These are phyloP conservation scores for Penicillium subrubescens DNA, from an alignment of 495 filamentous ascomycete genomes.

Conservation along the genomic window DNA sequence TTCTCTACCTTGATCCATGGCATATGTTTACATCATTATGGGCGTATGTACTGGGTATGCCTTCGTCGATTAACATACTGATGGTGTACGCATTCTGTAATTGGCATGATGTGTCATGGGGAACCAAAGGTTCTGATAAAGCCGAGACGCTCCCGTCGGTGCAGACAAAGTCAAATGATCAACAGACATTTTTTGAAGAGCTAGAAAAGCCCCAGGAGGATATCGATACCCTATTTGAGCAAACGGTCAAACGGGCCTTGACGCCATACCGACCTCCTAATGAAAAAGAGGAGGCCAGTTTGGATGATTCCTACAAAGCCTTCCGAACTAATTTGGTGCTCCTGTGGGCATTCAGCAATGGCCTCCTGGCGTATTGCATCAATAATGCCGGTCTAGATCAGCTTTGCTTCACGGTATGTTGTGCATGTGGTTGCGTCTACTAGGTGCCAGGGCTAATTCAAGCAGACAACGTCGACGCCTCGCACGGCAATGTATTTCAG, in stretches of 20 bases:
- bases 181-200: slow-evolving; percentile 92
- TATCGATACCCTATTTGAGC: slow-evolving; percentile 89
- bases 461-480: too few species aligned
- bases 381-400: slow-evolving; percentile 53
- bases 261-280: slow-evolving; percentile 66
- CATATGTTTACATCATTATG: slow-evolving; percentile 7
- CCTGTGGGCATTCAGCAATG: slow-evolving; percentile 86
- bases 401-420: too few species aligned
- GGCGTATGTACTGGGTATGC: slow-evolving; percentile 8
- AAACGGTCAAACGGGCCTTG: slow-evolving; percentile 85
- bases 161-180: slow-evolving; percentile 41
- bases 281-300: slow-evolving; percentile 60
- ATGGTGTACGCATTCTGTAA: slow-evolving; percentile 72
- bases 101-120: slow-evolving; percentile 65
- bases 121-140: slow-evolving; percentile 7
- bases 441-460: too few species aligned
- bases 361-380: slow-evolving; percentile 72
- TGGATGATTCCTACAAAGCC: slow-evolving; percentile 92
- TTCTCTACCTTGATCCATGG: slow-evolving; percentile 6
- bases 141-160: slow-evolving; percentile 2
- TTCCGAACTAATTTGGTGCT: slow-evolving; percentile 87
- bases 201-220: slow-evolving; percentile 88
- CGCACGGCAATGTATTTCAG: too few species aligned
- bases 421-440: too few species aligned
- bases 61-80: slow-evolving; percentile 3